Evolutionary conservation across 257 asterid genomes (phyloP).

Genomic region (Petrea volubilis): DNA sequence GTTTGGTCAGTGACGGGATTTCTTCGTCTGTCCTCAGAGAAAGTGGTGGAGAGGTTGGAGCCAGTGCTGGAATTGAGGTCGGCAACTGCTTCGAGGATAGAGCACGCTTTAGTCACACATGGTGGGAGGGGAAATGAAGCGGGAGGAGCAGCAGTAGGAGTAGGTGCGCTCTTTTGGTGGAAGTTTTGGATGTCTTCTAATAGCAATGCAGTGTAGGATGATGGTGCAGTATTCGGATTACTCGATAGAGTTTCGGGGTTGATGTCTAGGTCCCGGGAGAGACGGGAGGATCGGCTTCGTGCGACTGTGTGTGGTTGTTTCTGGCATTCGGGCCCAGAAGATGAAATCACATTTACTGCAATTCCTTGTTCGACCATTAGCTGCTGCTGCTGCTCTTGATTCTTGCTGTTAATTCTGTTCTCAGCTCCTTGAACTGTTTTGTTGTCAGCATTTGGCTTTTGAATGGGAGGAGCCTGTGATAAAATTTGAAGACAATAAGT

Average conservation of each 20-base stretch:
- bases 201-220: conserved; percentile 73
- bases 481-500: neutral
- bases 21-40: conserved; percentile 43
- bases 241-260: conserved; percentile 56
- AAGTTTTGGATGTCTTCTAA: conserved; percentile 95
- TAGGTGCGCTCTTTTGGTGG: conserved; percentile 66
- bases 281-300: conserved; percentile 72
- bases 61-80: conserved; percentile 82
- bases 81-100: conserved; percentile 96
- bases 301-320: conserved; percentile 35
- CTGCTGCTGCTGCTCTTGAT: conserved; percentile 35
- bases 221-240: conserved; percentile 36
- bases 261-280: conserved; percentile 74
- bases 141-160: conserved; percentile 33
- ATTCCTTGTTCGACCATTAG: conserved; percentile 16
- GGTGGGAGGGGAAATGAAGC: conserved; percentile 62
- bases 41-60: conserved; percentile 39
- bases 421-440: conserved; percentile 27
- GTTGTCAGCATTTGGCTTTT: conserved; percentile 50
- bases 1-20: conserved; percentile 36
- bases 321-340: conserved; percentile 46
- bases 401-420: conserved; percentile 33
- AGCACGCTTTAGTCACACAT: conserved; percentile 84
- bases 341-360: conserved; percentile 46
- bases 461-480: conserved; percentile 40